Base-by-base conservation (phyloP, 768 basidiomycete species). In the Suillus bovinus region DNA sequence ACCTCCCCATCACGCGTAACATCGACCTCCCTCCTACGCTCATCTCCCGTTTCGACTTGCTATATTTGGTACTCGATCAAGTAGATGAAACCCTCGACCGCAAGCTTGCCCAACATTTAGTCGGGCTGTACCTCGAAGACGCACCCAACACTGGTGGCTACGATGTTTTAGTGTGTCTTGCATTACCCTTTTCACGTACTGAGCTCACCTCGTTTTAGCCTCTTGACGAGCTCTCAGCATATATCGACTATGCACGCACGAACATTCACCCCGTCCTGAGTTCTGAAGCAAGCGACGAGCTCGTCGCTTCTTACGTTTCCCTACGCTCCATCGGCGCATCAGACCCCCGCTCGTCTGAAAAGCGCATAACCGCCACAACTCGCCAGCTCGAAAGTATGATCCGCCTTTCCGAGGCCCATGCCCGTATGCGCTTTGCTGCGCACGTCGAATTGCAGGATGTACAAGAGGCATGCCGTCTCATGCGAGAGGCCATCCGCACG, bases 361-460 rank as follows among this genome's bases (percentile, higher is more conserved):
- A 93, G 72, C 88, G 96, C 14, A 99, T 99, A 75, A 99, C 97
- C 0, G 97, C 97, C 0, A 99, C 97, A 36, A 99, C 97, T 0
- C 86, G 97, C 55, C 96, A 99, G 75, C 86, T 99, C 17, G 97
- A 99, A 76, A 91, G 89, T 68, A 93, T 99, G 87, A 97, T 99
- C 70, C 90, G 96, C 6, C 86, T 99, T 31, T 90, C 91, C 0
- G 97, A 99, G 76, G 97, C 91, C 0, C 97, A 99, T 72, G 96
- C 97, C 5, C 84, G 96, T 36, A 98, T 99, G 97, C 86, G 95
- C 0, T 90, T 97, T 74, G 90, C 90, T 22, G 81, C 87, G n/a
- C 83, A 84, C 58, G 96, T 99, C 42, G 93, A 96, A 70, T 77
- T 92, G 50, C 76, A 80, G 59, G 97, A 99, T 70, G 97, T 99